These are phyloP conservation scores for Plasmodium blacklocki DNA, from an alignment of 169 alveolate genomes.

Conservation along the genomic window DNA sequence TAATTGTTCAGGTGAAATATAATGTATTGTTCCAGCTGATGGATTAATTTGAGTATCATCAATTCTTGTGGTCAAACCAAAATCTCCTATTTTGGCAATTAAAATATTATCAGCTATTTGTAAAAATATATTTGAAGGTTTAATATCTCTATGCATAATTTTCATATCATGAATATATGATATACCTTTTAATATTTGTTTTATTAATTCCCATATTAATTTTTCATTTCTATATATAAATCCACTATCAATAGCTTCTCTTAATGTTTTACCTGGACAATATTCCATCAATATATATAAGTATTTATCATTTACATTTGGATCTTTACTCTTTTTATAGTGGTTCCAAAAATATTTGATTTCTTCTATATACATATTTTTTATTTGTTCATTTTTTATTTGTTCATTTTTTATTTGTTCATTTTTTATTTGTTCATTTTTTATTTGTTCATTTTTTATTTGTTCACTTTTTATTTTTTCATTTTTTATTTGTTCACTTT, in stretches of 20 bases:
- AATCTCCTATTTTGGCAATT: constrained; percentile 88
- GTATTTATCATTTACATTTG: constrained; percentile 80
- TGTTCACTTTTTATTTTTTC: background rate
- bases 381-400: constrained; percentile 9
- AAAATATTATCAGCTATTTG: constrained; percentile 81
- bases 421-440: background rate
- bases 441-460: constrained; percentile 14
- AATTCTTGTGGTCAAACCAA: constrained; percentile 88
- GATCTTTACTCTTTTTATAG: constrained; percentile 47
- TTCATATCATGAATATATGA: constrained; percentile 89
- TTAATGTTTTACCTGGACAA: constrained; percentile 87
- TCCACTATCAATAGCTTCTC: constrained; percentile 83
- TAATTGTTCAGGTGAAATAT: constrained; percentile 90
- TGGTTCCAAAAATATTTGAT: constrained; percentile 25
- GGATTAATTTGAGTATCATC: constrained; percentile 74
- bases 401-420: constrained; percentile 16
- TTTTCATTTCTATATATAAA: constrained; percentile 80
- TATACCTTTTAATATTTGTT: constrained; percentile 89
- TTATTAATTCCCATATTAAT: constrained; percentile 83
- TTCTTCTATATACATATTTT: constrained; percentile 44
- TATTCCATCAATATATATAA: constrained; percentile 89
- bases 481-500: background rate
- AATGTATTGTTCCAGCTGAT: constrained; percentile 87
- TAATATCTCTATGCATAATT: constrained; percentile 88
- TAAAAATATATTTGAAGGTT: constrained; percentile 89